These are phyloP conservation scores for Xylaria sp. DNA, from an alignment of 2,329 filamentous ascomycete genomes.

Conservation along the genomic window DNA sequence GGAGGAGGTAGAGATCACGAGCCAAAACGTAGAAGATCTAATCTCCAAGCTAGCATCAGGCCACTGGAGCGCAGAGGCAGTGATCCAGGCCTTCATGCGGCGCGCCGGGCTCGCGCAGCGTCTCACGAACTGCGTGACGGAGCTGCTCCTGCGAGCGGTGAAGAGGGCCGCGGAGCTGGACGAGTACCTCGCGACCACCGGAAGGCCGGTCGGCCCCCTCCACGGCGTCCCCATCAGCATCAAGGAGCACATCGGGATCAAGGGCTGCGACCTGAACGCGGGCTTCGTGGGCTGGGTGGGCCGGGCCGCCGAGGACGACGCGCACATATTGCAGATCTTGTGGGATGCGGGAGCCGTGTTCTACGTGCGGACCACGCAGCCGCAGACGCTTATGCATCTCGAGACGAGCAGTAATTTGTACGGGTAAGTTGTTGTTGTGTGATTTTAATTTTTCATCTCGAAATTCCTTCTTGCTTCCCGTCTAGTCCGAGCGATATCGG, in stretches of 20 bases:
- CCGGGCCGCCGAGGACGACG: constrained; percentile 56
- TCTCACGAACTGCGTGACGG: constrained; percentile 49
- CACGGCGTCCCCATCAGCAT: constrained; percentile 55
- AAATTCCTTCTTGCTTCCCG: neutral
- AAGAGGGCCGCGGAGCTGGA: constrained; percentile 43
- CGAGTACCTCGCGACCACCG: constrained; percentile 36
- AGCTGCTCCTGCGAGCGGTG: constrained; percentile 43
- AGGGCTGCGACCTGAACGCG: constrained; percentile 59
- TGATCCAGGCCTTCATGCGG: constrained; percentile 64
- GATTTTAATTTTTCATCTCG: too few relatives aligned
- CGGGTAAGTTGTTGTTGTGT: constrained; percentile 44
- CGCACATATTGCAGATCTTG: constrained; percentile 58
- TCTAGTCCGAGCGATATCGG: neutral
- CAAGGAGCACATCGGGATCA: constrained; percentile 64
- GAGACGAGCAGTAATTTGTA: constrained; percentile 63
- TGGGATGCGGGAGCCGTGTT: constrained; percentile 61
- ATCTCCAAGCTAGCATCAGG: constrained; percentile 55
- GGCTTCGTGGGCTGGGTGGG: constrained; percentile 62
- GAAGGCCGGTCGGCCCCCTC: constrained; percentile 43
- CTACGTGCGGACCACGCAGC: constrained; percentile 63
- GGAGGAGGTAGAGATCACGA: constrained; percentile 62
- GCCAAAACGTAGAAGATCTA: constrained; percentile 57
- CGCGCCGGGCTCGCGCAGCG: constrained; percentile 64
- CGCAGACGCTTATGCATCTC: constrained; percentile 65
- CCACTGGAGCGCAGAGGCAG: constrained; percentile 54